These are phyloP conservation scores for Mycosarcoma mackinlayi DNA, from an alignment of 1,284 basidiomycete species.

Conservation along the genomic window DNA sequence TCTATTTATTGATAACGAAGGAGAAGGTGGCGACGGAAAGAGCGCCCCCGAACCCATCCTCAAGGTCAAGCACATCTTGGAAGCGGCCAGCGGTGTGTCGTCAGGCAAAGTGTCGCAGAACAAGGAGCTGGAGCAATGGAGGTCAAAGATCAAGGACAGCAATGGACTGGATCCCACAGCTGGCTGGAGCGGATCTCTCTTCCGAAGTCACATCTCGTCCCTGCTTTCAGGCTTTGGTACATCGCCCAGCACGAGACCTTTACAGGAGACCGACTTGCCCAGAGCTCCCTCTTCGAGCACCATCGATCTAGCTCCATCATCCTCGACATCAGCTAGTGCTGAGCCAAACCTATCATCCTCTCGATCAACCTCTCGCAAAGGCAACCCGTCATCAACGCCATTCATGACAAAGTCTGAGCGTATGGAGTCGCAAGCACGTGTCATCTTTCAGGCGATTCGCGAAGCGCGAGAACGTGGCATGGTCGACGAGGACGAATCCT, in stretches of 20 bases:
- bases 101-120: neutral
- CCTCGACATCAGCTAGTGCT: neutral
- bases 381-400: neutral
- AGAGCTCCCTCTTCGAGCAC: neutral
- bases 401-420: slow-evolving; percentile 39
- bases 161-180: slow-evolving; percentile 11
- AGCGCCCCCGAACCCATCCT: slow-evolving; percentile 12
- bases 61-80: slow-evolving; percentile 22
- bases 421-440: slow-evolving; percentile 48
- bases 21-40: no score
- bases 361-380: neutral
- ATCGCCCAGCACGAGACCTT: slow-evolving; percentile 9
- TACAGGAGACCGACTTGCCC: slow-evolving; percentile 1
- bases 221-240: slow-evolving; percentile 26
- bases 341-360: neutral
- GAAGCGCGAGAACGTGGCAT: slow-evolving; percentile 45
- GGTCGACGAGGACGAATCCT: slow-evolving; percentile 47
- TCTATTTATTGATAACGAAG: no score
- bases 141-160: neutral
- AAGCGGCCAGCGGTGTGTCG: neutral
- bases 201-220: slow-evolving; percentile 30
- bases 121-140: slow-evolving; percentile 5
- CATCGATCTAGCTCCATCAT: neutral
- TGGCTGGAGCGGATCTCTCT: slow-evolving; percentile 28
- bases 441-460: slow-evolving; percentile 44